Evolutionary conservation across 345 rosid genomes (phyloP), one percentile per base, ranked within the genome.

Genomic region (Boechera divaricarpa): DNA sequence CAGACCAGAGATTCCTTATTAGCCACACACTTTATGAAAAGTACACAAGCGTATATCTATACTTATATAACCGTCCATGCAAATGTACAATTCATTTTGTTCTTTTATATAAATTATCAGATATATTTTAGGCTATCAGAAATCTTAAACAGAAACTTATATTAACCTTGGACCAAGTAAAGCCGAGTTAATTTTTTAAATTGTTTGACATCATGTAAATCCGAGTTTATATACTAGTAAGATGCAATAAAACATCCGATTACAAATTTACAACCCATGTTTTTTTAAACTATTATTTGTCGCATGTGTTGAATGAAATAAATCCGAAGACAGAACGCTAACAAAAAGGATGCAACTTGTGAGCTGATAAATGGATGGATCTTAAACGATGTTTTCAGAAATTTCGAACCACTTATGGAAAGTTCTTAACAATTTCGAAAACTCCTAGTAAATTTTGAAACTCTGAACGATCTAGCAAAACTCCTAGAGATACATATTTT

Each of bases 11-110:
- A 77, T 77, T 70, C 59, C 49, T 69, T 53, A 69, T 53, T 56
- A 63, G 67, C 66, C 70, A 69, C 32, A 69, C 75, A 69, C 74
- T 68, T 68, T 36, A 33, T 75, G 15, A 60, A 76, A 76, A 61
- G 75, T 76, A 69, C 64, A 69, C 63, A 42, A 51, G 48, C 32
- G 48, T 59, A 58, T 44, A 58, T 75, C 61, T 58, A 61, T 51
- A 51, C 41, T 16, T 59, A 51, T 10, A 75, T 59, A 39, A 58
- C 18, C 10, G 24, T 74, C 65, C 39, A 73, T 63, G 54, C 60
- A 61, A 39, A 2, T 31, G 36, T n/a, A 33, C 6, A 44, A 42
- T 33, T 38, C 33, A 1, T 29, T 39, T 45, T 13, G 12, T 41
- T 18, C 2, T 5, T 61, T 12, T 28, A 28, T 4, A 28, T 67